Percentiles rank a stretch among this genome's conserved stretches.
phyloP scores from a whole-genome alignment of 1,139 yeast genomes.

The Yamadazyma epiphylla region DNA sequence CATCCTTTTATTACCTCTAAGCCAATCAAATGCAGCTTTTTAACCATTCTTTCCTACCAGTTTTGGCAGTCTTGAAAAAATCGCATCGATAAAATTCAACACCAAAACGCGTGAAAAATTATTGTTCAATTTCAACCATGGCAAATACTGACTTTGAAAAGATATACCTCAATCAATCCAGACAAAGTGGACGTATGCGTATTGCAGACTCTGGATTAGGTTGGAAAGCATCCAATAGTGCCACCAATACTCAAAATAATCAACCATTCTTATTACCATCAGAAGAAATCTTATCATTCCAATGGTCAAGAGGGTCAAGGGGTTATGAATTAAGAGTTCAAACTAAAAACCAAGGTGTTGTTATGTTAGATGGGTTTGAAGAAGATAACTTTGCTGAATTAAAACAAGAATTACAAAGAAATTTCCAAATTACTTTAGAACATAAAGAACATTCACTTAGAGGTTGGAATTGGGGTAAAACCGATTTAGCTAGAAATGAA shows the following conservation, averaged over 20 bases:
- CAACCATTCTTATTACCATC: slow-evolving; percentile 84
- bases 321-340: slow-evolving; percentile 88
- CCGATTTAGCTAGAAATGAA: slow-evolving; percentile 90
- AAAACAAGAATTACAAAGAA: slow-evolving; percentile 79
- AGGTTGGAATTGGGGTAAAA: slow-evolving; percentile 99
- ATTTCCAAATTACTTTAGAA: slow-evolving; percentile 71
- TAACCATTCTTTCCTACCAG: no score
- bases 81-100: no score
- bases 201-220: slow-evolving; percentile 94
- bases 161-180: slow-evolving; percentile 84
- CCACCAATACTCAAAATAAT: slow-evolving; percentile 30
- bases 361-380: slow-evolving; percentile 89
- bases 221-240: slow-evolving; percentile 68
- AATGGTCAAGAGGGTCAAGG: slow-evolving; percentile 92
- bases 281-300: slow-evolving; percentile 73
- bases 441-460: slow-evolving; percentile 86
- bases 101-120: no score
- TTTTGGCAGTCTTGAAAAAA: no score
- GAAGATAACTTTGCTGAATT: slow-evolving; percentile 73
- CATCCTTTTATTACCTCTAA: no score
- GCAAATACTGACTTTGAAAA: slow-evolving; percentile 69
- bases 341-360: slow-evolving; percentile 84
- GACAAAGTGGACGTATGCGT: slow-evolving; percentile 83
- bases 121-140: no score
- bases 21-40: no score